Evolutionary conservation across 345 rosid species (phyloP).

Genomic region (Heritiera littoralis): DNA sequence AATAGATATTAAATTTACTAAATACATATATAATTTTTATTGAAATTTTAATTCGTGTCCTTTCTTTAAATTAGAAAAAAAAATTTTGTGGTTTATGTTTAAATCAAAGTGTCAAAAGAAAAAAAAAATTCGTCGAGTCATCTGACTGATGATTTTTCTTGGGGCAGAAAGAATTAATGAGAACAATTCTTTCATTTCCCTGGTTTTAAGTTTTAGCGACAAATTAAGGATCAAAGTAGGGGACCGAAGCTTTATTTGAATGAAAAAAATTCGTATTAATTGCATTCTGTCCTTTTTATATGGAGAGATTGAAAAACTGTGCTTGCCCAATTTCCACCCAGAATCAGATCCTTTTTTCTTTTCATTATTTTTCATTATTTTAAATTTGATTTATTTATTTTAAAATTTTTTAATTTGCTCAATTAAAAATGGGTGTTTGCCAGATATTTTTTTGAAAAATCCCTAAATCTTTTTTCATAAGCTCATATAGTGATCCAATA

Average conservation of each 20-base stretch:
- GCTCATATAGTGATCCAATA: no score
- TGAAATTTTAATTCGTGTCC: no score
- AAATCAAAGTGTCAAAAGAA: no score
- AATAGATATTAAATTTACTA: no score
- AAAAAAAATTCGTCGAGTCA: no score
- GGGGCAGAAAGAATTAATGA: neutral
- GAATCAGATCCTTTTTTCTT: neutral
- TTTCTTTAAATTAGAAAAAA: no score
- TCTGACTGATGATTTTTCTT: no score
- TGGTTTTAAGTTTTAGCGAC: neutral
- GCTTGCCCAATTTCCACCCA: neutral
- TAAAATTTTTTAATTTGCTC: neutral
- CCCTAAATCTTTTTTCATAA: no score
- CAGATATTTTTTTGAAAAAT: neutral
- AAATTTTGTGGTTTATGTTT: no score
- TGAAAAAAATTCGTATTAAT: neutral
- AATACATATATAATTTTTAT: no score
- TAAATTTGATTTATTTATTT: neutral
- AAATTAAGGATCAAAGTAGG: conserved; percentile 14
- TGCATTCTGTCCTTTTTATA: neutral
- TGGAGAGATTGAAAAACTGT: neutral
- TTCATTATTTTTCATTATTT: neutral
- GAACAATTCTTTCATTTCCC: neutral
- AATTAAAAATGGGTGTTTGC: neutral
- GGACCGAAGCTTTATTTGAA: neutral